These are phyloP conservation scores for Gossypium longicalyx DNA, from an alignment of 345 rosid genomes.

Conservation along the genomic window DNA sequence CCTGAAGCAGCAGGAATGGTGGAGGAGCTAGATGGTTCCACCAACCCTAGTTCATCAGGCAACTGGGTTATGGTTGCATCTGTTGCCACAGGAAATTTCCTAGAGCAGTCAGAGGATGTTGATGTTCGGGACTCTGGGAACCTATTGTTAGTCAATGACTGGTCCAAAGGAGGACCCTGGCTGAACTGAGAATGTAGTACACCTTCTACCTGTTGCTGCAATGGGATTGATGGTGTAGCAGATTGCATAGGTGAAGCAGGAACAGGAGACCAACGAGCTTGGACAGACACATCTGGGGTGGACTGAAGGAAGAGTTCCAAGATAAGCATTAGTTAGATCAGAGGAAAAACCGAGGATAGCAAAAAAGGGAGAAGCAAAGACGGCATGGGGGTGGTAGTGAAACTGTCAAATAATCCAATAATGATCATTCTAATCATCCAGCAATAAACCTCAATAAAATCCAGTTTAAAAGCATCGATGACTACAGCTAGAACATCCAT, in stretches of 20 bases:
- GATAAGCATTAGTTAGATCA: slow-evolving; percentile 7
- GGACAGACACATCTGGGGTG: slow-evolving; percentile 62
- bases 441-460: neutral
- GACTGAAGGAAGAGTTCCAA: slow-evolving; percentile 43
- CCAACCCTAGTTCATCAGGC: slow-evolving; percentile 57
- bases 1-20: slow-evolving; percentile 30
- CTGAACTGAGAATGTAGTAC: slow-evolving; percentile 50
- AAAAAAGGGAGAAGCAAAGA: too few relatives aligned
- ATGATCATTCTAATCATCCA: neutral
- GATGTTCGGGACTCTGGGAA: slow-evolving; percentile 45
- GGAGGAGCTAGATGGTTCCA: slow-evolving; percentile 54
- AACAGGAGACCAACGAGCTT: slow-evolving; percentile 81
- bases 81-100: slow-evolving; percentile 27
- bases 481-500: neutral
- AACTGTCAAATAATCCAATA: neutral
- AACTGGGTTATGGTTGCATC: slow-evolving; percentile 42
- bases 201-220: slow-evolving; percentile 60
- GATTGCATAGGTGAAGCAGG: slow-evolving; percentile 54
- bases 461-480: neutral
- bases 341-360: neutral
- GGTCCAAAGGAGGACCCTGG: slow-evolving; percentile 49
- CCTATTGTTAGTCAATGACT: slow-evolving; percentile 40
- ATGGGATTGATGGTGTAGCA: slow-evolving; percentile 45
- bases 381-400: neutral
- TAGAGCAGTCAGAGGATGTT: slow-evolving; percentile 33